These are phyloP conservation scores for Trichophyton equinum DNA, from an alignment of 2,329 filamentous ascomycete genomes.

Conservation along the genomic window DNA sequence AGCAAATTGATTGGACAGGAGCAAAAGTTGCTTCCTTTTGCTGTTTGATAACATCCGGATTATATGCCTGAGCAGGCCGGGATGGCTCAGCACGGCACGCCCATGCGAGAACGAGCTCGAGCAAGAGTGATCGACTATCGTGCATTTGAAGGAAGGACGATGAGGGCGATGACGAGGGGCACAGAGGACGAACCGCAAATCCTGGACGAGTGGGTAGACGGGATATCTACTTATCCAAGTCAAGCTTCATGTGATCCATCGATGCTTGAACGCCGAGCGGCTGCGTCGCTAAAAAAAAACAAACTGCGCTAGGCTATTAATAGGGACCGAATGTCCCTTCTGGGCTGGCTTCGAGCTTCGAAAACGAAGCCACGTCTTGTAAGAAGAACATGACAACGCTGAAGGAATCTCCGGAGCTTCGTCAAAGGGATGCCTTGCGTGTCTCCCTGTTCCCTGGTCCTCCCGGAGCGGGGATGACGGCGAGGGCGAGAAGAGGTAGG, in stretches of 20 bases:
- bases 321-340: background rate
- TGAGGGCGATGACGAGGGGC: background rate
- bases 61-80: background rate
- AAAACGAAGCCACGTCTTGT: background rate
- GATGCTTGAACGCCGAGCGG: conserved; percentile 1
- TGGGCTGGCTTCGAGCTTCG: background rate
- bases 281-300: conserved; percentile 1
- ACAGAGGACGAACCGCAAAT: too few species aligned
- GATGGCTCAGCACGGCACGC: background rate
- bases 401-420: background rate
- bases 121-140: background rate
- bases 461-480: background rate
- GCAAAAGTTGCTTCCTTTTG: background rate
- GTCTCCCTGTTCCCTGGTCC: background rate
- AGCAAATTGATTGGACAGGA: background rate
- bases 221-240: background rate
- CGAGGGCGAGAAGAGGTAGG: too few species aligned
- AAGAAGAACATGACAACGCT: background rate
- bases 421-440: background rate
- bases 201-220: background rate
- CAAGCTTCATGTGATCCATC: background rate
- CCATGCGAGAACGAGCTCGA: background rate
- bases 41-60: background rate
- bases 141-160: background rate
- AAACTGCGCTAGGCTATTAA: background rate